Base-by-base conservation (phyloP, 257 asterid genomes). In the Forsythia viridissima region DNA sequence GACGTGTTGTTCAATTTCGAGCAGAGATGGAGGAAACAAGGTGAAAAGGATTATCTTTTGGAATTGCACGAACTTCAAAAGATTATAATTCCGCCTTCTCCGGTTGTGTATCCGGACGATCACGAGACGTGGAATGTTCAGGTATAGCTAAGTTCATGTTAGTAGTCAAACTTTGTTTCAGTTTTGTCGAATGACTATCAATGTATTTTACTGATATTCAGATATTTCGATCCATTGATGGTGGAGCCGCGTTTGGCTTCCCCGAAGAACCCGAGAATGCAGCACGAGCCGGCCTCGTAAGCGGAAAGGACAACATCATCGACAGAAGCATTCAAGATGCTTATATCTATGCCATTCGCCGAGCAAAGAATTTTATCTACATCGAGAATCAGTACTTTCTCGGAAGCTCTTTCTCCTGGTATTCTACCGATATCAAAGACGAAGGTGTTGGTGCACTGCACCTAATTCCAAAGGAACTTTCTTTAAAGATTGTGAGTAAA, bases 311-410 rank as follows among this genome's bases (percentile, higher is more conserved):
- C 46, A 88, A 84, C 78, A 85, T 90, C 74, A 88, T 91, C 20
- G 97, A 91, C n/a, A 76, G 93, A 41, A 91, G 97, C 78, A 90
- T 91, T n/a, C 97, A 91, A 65, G 94, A 91, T 13, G 94, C 89
- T 0, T 91, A 91, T 76, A 83, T 91, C 76, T 87, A 91, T 18
- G 97, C 94, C 0, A 91, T 91, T 52, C 94, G 97, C 1, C 86
- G 94, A 0, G 97, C 97, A 6, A 84, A 88, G 63, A 81, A 77
- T 36, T 91, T 90, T 76, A 86, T 91, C 42, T 90, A 91, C 85
- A 88, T 91, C 2, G 97, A 91, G 86, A 91, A 91, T 46, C 97
- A 91, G 82, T 91, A 91, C 76, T 91, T 91, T 86, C 40, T 91
- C 8, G 97, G 97, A 36, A 91, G 97, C 85, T 90, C 90, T 0